Evolutionary conservation across 176 grass and related monocot species (phyloP).

Genomic region (Triticum urartu): DNA sequence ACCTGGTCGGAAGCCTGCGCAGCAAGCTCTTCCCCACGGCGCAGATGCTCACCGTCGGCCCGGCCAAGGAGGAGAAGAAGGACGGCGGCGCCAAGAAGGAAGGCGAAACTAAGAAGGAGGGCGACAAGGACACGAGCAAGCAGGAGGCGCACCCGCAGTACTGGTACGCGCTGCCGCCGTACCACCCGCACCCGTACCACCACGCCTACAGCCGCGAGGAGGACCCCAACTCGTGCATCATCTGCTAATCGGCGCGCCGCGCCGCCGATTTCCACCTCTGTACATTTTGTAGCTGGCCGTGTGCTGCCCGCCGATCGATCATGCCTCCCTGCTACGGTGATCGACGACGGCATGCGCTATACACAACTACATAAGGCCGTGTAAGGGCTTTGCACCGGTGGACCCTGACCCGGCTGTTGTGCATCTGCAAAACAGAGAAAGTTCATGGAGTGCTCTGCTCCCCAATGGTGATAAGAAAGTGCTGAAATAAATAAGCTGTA

Average conservation of each 20-base stretch:
- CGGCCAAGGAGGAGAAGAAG: conserved; percentile 67
- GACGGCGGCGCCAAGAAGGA: conserved; percentile 18
- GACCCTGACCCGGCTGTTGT: too few species aligned
- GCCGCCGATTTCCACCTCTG: background rate
- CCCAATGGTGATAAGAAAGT: background rate
- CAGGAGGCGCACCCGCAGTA: background rate
- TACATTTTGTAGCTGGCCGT: background rate
- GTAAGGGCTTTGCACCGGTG: background rate
- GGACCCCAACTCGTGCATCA: conserved; percentile 66
- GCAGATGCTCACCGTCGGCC: conserved; percentile 44
- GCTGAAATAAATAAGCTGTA: too few species aligned
- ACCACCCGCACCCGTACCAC: conserved; percentile 9
- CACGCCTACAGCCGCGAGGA: conserved; percentile 55
- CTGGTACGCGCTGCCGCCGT: conserved; percentile 2
- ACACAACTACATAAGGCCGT: too few species aligned
- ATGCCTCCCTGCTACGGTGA: background rate
- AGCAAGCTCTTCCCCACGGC: conserved; percentile 30
- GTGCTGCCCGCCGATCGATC: background rate
- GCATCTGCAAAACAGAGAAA: background rate
- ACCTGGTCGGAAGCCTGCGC: conserved; percentile 54
- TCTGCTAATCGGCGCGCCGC: conserved; percentile 34
- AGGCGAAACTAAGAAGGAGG: background rate
- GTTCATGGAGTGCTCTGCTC: background rate
- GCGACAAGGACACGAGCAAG: background rate
- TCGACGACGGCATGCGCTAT: background rate